Evolutionary conservation across 2,329 filamentous ascomycete species (phyloP).

Genomic region (Septoria linicola): DNA sequence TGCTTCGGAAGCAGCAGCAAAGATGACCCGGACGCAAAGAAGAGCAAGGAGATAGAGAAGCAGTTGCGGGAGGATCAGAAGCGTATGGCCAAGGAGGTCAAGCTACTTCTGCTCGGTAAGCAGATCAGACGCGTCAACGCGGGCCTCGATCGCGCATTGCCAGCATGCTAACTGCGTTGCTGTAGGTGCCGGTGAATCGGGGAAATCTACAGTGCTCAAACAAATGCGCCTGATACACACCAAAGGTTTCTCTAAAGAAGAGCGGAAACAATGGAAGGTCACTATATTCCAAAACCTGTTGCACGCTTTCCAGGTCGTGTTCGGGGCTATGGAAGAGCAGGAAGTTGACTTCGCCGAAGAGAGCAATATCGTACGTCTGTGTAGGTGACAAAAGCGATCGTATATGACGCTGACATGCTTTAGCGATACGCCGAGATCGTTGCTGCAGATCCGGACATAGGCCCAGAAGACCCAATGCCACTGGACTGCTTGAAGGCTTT

Average conservation of each 20-base stretch:
- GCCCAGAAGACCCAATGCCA: conserved; percentile 76
- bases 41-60: conserved; percentile 76
- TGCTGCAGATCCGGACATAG: conserved; percentile 77
- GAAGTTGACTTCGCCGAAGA: conserved; percentile 74
- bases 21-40: conserved; percentile 48
- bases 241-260: conserved; percentile 82
- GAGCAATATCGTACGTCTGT: conserved; percentile 78
- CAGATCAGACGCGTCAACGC: neutral
- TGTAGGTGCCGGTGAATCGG: conserved; percentile 86
- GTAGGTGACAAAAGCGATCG: conserved; percentile 54
- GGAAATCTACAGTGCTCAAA: conserved; percentile 95
- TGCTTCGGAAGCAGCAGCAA: conserved; percentile 51
- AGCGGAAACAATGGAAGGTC: conserved; percentile 89
- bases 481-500: conserved; percentile 76
- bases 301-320: conserved; percentile 85
- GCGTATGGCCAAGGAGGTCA: conserved; percentile 80
- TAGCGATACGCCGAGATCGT: conserved; percentile 78
- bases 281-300: conserved; percentile 95
- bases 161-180: neutral
- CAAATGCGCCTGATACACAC: conserved; percentile 99
- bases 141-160: neutral
- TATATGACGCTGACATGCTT: conserved; percentile 37
- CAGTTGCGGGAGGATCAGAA: conserved; percentile 84
- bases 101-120: conserved; percentile 85
- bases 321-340: conserved; percentile 87